Percentiles rank a stretch among this genome's conserved stretches.
These are phyloP conservation scores for Tolypocladium pustulatum DNA, from an alignment of 2,329 filamentous ascomycete genomes.

Conservation along the genomic window DNA sequence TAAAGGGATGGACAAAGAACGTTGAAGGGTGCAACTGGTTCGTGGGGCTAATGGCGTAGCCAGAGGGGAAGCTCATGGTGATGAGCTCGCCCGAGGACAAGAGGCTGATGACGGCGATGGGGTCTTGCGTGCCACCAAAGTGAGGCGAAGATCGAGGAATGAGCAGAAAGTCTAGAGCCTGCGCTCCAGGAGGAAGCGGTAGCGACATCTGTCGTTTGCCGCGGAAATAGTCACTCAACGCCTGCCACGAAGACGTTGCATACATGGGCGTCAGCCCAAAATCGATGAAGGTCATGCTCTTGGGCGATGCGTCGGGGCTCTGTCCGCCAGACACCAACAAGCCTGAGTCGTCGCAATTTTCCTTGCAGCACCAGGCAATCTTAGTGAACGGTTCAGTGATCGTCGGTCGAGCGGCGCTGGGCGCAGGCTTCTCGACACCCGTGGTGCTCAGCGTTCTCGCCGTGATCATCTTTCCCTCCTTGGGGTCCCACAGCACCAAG, in stretches of 20 bases:
- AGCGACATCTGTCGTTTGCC: slow-evolving; percentile 65
- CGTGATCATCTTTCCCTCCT: slow-evolving; percentile 74
- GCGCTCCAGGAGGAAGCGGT: slow-evolving; percentile 64
- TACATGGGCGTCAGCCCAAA: slow-evolving; percentile 83
- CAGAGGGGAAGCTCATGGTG: slow-evolving; percentile 85
- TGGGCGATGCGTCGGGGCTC: slow-evolving; percentile 52
- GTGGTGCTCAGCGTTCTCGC: slow-evolving; percentile 70
- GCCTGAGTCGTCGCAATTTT: slow-evolving; percentile 86
- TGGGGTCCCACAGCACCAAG: slow-evolving; percentile 87
- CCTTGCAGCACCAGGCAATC: slow-evolving; percentile 88
- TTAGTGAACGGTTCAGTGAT: slow-evolving; percentile 66
- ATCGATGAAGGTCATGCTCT: slow-evolving; percentile 81
- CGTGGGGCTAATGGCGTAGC: slow-evolving; percentile 81
- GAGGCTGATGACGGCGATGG: slow-evolving; percentile 70
- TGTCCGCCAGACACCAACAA: slow-evolving; percentile 78
- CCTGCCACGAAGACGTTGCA: slow-evolving; percentile 82
- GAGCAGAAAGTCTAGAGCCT: slow-evolving; percentile 70
- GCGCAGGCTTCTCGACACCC: slow-evolving; percentile 58
- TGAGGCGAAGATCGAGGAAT: slow-evolving; percentile 77
- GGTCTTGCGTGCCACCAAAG: slow-evolving; percentile 81
- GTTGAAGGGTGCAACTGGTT: slow-evolving; percentile 86
- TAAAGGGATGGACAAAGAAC: slow-evolving; percentile 83
- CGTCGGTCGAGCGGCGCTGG: slow-evolving; percentile 38
- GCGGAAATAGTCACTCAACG: slow-evolving; percentile 67
- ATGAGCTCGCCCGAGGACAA: slow-evolving; percentile 81